A percentile compares a stretch with the other conserved stretches of the same genome.
These are phyloP conservation scores for Yamadazyma endophytica DNA, from an alignment of 805 yeast species.

Conservation along the genomic window DNA sequence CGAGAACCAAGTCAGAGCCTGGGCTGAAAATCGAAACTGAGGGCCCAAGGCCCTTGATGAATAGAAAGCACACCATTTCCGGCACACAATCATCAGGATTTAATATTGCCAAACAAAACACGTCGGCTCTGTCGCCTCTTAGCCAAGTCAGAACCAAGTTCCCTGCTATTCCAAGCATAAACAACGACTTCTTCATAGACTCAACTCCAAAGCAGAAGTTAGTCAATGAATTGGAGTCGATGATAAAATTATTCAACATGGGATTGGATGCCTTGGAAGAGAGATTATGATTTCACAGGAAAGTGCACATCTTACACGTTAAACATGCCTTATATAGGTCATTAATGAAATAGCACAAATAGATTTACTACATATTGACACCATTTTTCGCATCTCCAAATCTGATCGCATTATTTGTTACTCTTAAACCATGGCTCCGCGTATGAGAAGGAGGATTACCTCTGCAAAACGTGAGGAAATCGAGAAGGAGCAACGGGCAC, in stretches of 20 bases:
- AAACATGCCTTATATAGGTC: no score
- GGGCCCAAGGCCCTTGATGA: no score
- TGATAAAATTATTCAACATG: slow-evolving; percentile 33
- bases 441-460: slow-evolving; percentile 43
- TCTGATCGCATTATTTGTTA: not conserved
- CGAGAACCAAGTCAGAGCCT: no score
- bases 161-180: slow-evolving; percentile 34
- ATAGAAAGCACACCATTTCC: not conserved
- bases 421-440: slow-evolving; percentile 29
- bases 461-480: slow-evolving; percentile 38
- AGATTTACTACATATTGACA: no score
- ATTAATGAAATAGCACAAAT: no score
- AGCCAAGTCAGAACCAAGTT: slow-evolving; percentile 15
- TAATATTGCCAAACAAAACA: not conserved
- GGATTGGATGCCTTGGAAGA: slow-evolving; percentile 40
- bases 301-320: no score
- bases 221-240: slow-evolving; percentile 31
- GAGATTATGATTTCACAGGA: slow-evolving; percentile 16
- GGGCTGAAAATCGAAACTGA: no score
- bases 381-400: not conserved
- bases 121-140: not conserved
- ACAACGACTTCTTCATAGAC: slow-evolving; percentile 35
- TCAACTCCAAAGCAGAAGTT: slow-evolving; percentile 31
- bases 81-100: not conserved
- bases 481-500: slow-evolving; percentile 35